phyloP scores from a whole-genome alignment of 805 yeast species.

The Nakazawaea ambrosiae region DNA sequence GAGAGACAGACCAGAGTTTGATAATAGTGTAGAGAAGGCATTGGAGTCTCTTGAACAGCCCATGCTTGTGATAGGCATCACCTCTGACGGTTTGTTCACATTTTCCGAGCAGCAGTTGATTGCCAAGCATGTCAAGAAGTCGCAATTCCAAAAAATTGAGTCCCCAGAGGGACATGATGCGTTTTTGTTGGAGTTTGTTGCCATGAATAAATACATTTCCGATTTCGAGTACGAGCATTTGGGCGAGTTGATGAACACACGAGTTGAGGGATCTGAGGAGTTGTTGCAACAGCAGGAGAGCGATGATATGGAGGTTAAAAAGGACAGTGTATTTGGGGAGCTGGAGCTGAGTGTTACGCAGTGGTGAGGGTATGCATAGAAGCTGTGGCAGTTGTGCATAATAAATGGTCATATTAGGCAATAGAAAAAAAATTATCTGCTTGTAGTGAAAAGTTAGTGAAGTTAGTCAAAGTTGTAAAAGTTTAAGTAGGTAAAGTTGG shows the following conservation, averaged over 20 bases:
- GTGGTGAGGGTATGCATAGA: conserved; percentile 62
- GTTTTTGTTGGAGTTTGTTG: conserved; percentile 80
- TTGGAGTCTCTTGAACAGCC: conserved; percentile 62
- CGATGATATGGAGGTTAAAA: conserved; percentile 32
- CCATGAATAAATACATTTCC: conserved; percentile 64
- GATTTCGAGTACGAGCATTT: conserved; percentile 55
- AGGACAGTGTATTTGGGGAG: conserved; percentile 81
- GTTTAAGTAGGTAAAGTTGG: too few species aligned
- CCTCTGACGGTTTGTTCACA: conserved; percentile 90
- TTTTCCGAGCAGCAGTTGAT: conserved; percentile 84
- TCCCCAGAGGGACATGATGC: conserved; percentile 99
- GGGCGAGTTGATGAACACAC: conserved; percentile 48
- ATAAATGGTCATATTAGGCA: too few species aligned
- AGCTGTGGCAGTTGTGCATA: too few species aligned
- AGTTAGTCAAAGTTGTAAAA: too few species aligned
- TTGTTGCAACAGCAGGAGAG: conserved; percentile 37
- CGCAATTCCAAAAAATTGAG: conserved; percentile 61
- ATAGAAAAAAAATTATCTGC: too few species aligned
- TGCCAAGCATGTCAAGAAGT: conserved; percentile 66
- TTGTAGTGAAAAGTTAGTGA: too few species aligned
- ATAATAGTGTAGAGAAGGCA: conserved; percentile 38
- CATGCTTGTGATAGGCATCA: conserved; percentile 78
- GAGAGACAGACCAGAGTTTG: conserved; percentile 51
- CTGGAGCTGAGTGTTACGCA: conserved; percentile 85
- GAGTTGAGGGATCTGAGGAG: conserved; percentile 37